Base-by-base conservation (phyloP, 2,329 filamentous ascomycete species). In the Aspergillus sp. region DNA sequence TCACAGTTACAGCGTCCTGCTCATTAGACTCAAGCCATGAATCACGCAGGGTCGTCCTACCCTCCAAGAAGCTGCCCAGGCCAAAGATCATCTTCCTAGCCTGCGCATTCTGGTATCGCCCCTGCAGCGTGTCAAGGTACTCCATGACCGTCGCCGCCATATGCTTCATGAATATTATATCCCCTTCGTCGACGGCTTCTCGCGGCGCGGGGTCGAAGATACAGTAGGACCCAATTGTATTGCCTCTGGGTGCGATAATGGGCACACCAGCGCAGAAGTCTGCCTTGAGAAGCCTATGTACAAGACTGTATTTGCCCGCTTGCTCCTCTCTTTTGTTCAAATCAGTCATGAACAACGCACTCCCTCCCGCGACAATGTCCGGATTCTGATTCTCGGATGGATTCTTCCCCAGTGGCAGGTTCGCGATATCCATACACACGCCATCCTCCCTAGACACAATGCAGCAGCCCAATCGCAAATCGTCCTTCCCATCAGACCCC, bases 71-170 rank as follows among this genome's bases (percentile, higher is more conserved):
- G n/a, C 65, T 18, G 1, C 62, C 64, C 5, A 66, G 43, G 4
- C 59, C 64, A 1, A 60, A 53, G 4, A 66, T 62, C 64, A 66
- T 66, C 38, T 62, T 64, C 41, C 64, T 60, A 11, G 65, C 64
- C 4, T 63, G 62, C 12, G 60, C 56, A 24, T 66, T 62, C 39
- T 66, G 63, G 1, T 63, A 58, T 61, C 64, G 65, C 2, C 60
- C 59, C 12, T 61, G 55, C 38, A 62, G 64, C 2, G 59, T 60
- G 5, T 64, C 49, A 24, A 66, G 51, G 22, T 66, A 56, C 12
- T 65, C 64, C 60, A 66, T 66, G 7, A 66, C 55, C 2, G 64
- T 65, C 1, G 39, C 44, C 13, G 63, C 62, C 6, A 66, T 57
- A 22, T 66, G 61, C 26, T 59, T 32, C 15, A 66, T 7, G 12